These are phyloP conservation scores for Allantophomopsis lycopodina DNA, from an alignment of 2,329 filamentous ascomycete genomes.

Conservation along the genomic window DNA sequence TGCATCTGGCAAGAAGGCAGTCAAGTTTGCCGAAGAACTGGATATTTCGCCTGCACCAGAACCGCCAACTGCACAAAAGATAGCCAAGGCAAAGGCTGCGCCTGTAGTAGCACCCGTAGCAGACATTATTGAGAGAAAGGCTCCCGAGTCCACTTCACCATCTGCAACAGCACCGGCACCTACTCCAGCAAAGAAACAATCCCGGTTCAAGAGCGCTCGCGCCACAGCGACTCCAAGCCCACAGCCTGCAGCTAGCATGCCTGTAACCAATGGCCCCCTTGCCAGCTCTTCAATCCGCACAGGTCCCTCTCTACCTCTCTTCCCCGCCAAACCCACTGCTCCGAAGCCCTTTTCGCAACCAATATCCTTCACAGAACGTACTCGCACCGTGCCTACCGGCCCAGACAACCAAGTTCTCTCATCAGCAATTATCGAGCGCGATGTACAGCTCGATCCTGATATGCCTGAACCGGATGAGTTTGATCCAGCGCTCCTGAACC, in stretches of 20 bases:
- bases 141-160: constrained; percentile 7
- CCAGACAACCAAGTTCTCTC: constrained; percentile 39
- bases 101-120: constrained; percentile 24
- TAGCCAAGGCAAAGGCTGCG: constrained; percentile 4
- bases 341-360: constrained; percentile 12
- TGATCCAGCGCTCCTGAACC: constrained; percentile 57
- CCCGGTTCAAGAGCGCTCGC: constrained; percentile 26
- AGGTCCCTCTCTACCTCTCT: constrained; percentile 6
- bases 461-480: constrained; percentile 45
- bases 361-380: constrained; percentile 7
- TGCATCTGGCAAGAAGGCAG: constrained; percentile 42
- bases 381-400: constrained; percentile 14
- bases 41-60: constrained; percentile 46
- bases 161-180: constrained; percentile 5
- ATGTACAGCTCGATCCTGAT: constrained; percentile 18
- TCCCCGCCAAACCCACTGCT: constrained; percentile 9
- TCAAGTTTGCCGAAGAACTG: constrained; percentile 64
- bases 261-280: constrained; percentile 8
- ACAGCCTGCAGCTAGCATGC: constrained; percentile 4
- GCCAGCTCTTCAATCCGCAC: constrained; percentile 4
- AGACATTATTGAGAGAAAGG: constrained; percentile 26
- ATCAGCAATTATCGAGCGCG: constrained; percentile 41
- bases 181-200: constrained; percentile 19
- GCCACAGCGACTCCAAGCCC: constrained; percentile 6
- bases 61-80: constrained; percentile 12